Base-by-base conservation (phyloP, 768 basidiomycete genomes). In the Suillus alpinus region DNA sequence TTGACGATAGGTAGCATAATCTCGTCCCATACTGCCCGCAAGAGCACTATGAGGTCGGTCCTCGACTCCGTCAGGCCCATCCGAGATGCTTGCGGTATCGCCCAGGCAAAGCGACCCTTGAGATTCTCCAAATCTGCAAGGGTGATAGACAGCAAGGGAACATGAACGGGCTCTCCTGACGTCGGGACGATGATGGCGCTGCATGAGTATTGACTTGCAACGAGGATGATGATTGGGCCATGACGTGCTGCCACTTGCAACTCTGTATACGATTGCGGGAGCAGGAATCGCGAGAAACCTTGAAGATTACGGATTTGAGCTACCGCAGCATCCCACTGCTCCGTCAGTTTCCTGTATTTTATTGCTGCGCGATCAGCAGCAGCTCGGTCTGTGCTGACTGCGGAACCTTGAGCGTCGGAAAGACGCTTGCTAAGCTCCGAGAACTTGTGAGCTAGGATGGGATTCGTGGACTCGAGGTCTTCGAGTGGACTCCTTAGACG, bases 401-500 rank as follows among this genome's bases (percentile, higher is more conserved):
- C 7, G 2, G 29, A 16, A 50, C 20, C 13, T 20, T 34, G 20
- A 4, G 46, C 16, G 23, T 46, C 31, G 13, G 23, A 62, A 4
- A 68, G 58, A 16, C 53, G 50, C 16, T 16, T 53, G 51, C 62
- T 64, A 6, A 65, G n/a, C 6, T 26, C 10, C 40, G 57, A 43
- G 47, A 65, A 65, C 16, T 29, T 39, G 10, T 59, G 36, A 1
- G 66, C 62, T 26, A 67, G 39, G 4, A 31, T 3, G 0, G 26
- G 5, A 20, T 64, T 57, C 4, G 20, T 18, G 4, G 20, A 29
- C 10, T 58, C 40, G 14, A 73, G 63, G 40, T 64, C 62, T 51
- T 73, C 70, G 6, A 70, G 37, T 18, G 72, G 66, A 10, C 67
- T 65, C 6, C 66, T 65, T 5, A 71, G 68, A 16, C 68, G 63